Base-by-base conservation (phyloP, 169 alveolate genomes). In the Eimeria falciformis region DNA sequence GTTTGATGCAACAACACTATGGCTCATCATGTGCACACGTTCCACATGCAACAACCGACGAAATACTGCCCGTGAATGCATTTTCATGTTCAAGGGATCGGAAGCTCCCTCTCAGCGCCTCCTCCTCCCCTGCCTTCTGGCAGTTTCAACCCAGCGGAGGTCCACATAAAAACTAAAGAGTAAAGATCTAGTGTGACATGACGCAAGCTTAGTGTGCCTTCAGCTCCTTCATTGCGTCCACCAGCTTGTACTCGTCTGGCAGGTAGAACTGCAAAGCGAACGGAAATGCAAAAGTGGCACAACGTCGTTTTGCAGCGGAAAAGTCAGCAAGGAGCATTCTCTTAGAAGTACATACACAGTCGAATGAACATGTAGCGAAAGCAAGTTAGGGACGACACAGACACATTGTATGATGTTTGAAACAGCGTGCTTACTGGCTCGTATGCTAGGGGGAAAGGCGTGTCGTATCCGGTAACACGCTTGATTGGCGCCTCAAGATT, bases 391-490 rank as follows among this genome's bases (percentile, higher is more conserved):
- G 62, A 9, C 17, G n/a, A 9, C 17, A 12, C 17, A 9, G n/a
- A 9, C 62, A 9, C 62, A 12, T 53, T 17, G 9, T 17, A 17
- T 53, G 9, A 9, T 53, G n/a, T n/a, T n/a, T n/a, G n/a, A n/a
- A n/a, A n/a, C n/a, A n/a, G n/a, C n/a, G 5, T n/a, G 9, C 91
- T 71, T 29, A 94, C 96, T 6, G 97, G 94, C 92, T 98, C 99
- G 93, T 94, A 98, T 1, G 97, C 98, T 50, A 97, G 97, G 21
- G 99, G 99, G 96, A 97, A 98, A 43, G 99, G 99, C 23, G 99
- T 98, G 95, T 98, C 99, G 93, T 97, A 98, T 27, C 99, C 99
- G 90, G 98, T 96, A 40, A 98, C 98, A 81, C 99, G 95, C 91
- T 93, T 94, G 66, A 98, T 96, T 43, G 99, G 99, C 5, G 99